Conservation (phyloP, 2,329 filamentous ascomycete genomes). For the Cadophora sp. region DNA sequence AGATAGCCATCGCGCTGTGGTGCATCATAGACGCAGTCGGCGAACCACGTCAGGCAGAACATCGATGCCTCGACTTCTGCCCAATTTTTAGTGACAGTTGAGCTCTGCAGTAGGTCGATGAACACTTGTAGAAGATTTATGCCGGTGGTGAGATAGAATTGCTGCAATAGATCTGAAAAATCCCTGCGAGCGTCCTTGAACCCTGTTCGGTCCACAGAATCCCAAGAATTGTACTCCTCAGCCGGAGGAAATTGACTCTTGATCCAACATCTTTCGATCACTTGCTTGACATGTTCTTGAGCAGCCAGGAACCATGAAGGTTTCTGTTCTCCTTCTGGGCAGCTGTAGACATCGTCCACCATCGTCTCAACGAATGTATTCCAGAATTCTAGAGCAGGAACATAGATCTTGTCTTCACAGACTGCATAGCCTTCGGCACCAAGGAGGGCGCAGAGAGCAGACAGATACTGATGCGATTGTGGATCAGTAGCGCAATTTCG, state of each 20-base stretch:
- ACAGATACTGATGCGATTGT: constrained; percentile 59
- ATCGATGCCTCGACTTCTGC: constrained; percentile 64
- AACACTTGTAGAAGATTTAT: constrained; percentile 63
- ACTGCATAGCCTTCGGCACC: constrained; percentile 70
- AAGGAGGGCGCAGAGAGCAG: constrained; percentile 68
- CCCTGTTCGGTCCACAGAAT: constrained; percentile 68
- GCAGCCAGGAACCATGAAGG: constrained; percentile 65
- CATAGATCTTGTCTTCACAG: constrained; percentile 76
- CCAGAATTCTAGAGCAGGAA: constrained; percentile 81
- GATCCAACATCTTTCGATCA: constrained; percentile 69
- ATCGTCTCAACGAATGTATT: constrained; percentile 75
- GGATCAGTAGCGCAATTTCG: constrained; percentile 54
- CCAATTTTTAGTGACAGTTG: constrained; percentile 59
- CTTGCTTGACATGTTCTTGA: constrained; percentile 65
- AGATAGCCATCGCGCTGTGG: constrained; percentile 64
- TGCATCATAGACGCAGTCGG: constrained; percentile 68
- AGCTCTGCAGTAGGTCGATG: constrained; percentile 58
- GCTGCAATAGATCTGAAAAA: constrained; percentile 78
- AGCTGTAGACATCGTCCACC: constrained; percentile 60
- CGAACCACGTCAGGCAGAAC: constrained; percentile 69
- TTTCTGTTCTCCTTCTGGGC: constrained; percentile 51
- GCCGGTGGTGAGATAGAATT: constrained; percentile 69
- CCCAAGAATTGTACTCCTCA: constrained; percentile 68
- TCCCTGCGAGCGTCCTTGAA: constrained; percentile 80
- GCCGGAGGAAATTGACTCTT: constrained; percentile 69